phyloP scores from a whole-genome alignment of 164 flowering plant genomes.

The Tinospora cordifolia region DNA sequence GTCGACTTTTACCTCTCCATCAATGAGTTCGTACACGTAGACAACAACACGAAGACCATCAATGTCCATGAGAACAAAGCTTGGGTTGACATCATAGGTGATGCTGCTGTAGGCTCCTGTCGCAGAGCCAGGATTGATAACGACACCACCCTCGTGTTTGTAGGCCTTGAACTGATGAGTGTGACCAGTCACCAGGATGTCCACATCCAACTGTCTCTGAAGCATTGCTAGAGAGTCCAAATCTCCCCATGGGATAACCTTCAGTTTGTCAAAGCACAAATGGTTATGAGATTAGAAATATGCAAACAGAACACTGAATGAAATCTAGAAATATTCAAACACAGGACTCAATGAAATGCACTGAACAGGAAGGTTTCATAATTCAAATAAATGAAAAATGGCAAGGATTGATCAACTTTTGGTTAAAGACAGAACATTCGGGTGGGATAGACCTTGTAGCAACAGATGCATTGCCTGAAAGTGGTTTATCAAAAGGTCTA shows the following conservation, averaged over 20 bases:
- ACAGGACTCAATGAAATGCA: no score
- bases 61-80: conserved; percentile 85
- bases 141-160: conserved; percentile 87
- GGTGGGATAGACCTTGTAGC: no score
- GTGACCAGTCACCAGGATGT: conserved; percentile 92
- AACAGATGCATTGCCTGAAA: no score
- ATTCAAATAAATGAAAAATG: no score
- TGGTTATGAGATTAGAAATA: neutral
- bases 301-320: neutral
- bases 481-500: no score
- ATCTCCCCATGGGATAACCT: conserved; percentile 97
- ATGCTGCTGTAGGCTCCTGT: conserved; percentile 81
- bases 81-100: conserved; percentile 81
- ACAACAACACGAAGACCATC: conserved; percentile 77
- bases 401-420: no score
- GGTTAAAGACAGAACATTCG: no score
- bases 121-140: conserved; percentile 82
- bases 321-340: no score
- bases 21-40: conserved; percentile 81
- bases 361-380: no score
- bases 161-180: conserved; percentile 42
- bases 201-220: conserved; percentile 92
- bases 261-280: conserved; percentile 3
- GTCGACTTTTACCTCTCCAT: conserved; percentile 88
- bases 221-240: conserved; percentile 94